Percentiles rank a stretch among this genome's conserved stretches.
phyloP scores from a whole-genome alignment of 805 yeast species.

The Cyberlindnera nakhonratchasimensis region DNA sequence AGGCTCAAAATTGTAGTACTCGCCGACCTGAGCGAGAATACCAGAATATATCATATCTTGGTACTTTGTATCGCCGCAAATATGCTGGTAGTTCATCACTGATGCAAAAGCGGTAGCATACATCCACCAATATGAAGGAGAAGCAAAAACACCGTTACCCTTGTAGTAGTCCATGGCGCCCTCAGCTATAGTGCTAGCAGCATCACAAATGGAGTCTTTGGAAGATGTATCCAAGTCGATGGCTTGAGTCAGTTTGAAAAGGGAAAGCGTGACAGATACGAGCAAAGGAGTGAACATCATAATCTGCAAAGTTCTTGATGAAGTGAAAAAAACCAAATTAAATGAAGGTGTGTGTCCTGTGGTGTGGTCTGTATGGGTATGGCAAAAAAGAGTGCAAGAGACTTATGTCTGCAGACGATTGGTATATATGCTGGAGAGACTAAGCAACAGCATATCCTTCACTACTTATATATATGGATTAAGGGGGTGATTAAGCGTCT shows the following conservation, averaged over 20 bases:
- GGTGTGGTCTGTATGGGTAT: too few relatives aligned
- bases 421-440: too few relatives aligned
- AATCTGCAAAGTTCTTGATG: not conserved
- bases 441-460: too few relatives aligned
- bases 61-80: conserved; percentile 66
- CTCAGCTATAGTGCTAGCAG: conserved; percentile 51
- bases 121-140: conserved; percentile 80
- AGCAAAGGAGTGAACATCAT: not conserved
- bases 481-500: too few relatives aligned
- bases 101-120: conserved; percentile 76
- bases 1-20: conserved; percentile 54
- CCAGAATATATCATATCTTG: conserved; percentile 56
- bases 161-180: conserved; percentile 69
- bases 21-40: conserved; percentile 37
- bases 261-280: not conserved
- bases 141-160: conserved; percentile 62
- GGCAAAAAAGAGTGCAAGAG: too few relatives aligned
- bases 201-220: conserved; percentile 33
- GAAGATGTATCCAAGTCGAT: conserved; percentile 5
- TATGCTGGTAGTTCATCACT: conserved; percentile 67
- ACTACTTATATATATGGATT: too few relatives aligned
- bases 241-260: not conserved
- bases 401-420: too few relatives aligned
- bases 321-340: not conserved
- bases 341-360: not conserved